Percentiles rank a stretch among this genome's conserved stretches.
Conservation (phyloP, 2,329 filamentous ascomycete genomes). For the Scedosporium apiospermum region DNA sequence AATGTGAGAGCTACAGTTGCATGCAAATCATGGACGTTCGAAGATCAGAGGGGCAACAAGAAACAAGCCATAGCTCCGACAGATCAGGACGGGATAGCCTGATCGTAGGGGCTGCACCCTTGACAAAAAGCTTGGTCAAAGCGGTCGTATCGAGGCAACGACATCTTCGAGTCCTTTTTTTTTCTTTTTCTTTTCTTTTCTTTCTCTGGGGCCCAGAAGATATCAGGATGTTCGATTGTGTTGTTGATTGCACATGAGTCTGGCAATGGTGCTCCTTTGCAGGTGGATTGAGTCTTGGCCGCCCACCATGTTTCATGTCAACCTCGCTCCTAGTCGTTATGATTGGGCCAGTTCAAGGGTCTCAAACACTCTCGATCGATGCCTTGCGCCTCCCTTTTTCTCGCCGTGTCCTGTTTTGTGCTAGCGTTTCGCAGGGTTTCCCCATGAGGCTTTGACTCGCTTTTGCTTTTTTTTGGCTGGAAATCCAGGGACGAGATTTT, state of each 20-base stretch:
- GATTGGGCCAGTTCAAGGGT: slow-evolving; percentile 2
- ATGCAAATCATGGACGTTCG: background rate
- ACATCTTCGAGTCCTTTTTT: too few relatives aligned
- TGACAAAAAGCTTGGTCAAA: too few relatives aligned
- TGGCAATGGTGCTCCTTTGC: background rate
- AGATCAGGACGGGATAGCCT: too few relatives aligned
- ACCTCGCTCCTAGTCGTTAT: background rate
- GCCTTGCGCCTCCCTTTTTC: background rate
- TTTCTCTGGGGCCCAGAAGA: too few relatives aligned
- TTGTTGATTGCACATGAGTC: background rate
- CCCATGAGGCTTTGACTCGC: background rate
- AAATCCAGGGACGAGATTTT: background rate
- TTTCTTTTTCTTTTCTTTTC: too few relatives aligned
- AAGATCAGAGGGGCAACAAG: background rate
- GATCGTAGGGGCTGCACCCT: too few relatives aligned
- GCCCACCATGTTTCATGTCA: slow-evolving; percentile 7
- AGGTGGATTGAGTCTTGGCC: slow-evolving; percentile 1
- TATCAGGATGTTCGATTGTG: too few relatives aligned
- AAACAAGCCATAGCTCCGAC: too few relatives aligned
- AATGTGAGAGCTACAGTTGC: background rate
- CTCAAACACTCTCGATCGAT: slow-evolving; percentile 1
- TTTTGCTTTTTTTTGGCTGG: background rate
- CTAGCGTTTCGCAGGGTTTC: background rate
- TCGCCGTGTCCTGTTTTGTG: background rate
- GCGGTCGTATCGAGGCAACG: too few relatives aligned